Percentiles rank a stretch among this genome's conserved stretches.
Conservation (phyloP, 1,284 basidiomycete species). For the Macrocybe sp. region DNA sequence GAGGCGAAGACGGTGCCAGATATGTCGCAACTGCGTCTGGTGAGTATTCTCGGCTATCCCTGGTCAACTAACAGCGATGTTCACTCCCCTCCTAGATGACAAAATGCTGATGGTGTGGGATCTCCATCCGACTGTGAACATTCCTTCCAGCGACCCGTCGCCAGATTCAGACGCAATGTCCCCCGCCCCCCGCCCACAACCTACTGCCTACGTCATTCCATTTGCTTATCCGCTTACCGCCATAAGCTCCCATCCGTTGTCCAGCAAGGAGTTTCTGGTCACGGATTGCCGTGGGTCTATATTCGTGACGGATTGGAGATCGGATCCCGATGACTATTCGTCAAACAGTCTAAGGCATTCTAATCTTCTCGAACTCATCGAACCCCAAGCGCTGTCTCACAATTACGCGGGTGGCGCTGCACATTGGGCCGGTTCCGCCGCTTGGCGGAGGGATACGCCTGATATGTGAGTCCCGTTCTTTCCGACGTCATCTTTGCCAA, state of each 20-base stretch:
- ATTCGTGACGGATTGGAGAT: conserved; percentile 74
- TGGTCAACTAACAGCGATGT: conserved; percentile 1
- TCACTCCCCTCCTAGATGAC: conserved; percentile 47
- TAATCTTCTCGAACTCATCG: conserved; percentile 64
- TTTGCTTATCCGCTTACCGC: conserved; percentile 66
- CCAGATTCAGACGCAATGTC: conserved; percentile 20
- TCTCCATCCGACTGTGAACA: conserved; percentile 49
- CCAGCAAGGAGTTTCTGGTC: conserved; percentile 72
- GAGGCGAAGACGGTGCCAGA: conserved; percentile 54
- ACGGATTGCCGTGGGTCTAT: conserved; percentile 68
- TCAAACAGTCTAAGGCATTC: conserved; percentile 53
- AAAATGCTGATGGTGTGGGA: conserved; percentile 83
- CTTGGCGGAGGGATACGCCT: conserved; percentile 62
- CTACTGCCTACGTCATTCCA: conserved; percentile 68
- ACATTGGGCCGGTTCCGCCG: conserved; percentile 51
- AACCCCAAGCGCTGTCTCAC: conserved; percentile 57
- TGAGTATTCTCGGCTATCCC: conserved; percentile 21
- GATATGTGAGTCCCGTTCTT: conserved; percentile 50
- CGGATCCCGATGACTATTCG: conserved; percentile 53
- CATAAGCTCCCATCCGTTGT: conserved; percentile 65
- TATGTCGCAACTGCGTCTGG: conserved; percentile 79
- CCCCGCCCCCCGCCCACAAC: conserved; percentile 44
- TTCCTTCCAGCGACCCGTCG: conserved; percentile 29
- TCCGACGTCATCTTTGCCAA: conserved; percentile 1
- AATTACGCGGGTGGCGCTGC: conserved; percentile 41